phyloP scores from a whole-genome alignment of 176 grass and related monocot genomes.

The Rhynchospora tenuis region DNA sequence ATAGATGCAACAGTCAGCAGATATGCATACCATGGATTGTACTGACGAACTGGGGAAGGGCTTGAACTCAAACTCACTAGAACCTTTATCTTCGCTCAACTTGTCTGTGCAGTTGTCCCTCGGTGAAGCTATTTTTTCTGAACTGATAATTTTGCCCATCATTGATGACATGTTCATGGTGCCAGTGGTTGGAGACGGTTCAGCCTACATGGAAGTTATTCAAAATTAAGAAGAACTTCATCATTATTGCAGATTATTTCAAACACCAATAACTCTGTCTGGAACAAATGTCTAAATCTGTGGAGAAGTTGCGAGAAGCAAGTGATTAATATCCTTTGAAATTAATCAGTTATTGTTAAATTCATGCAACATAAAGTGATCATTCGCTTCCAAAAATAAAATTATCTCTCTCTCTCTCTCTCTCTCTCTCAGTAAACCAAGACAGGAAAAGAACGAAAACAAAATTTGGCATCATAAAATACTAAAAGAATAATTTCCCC shows the following conservation, averaged over 20 bases:
- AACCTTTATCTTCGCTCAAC: conserved; percentile 38
- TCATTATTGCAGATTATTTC: background rate
- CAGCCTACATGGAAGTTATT: conserved; percentile 47
- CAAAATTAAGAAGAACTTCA: conserved; percentile 8
- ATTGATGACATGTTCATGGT: conserved; percentile 69
- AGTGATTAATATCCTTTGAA: background rate
- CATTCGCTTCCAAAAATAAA: background rate
- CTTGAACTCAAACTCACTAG: conserved; percentile 81
- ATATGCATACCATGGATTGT: conserved; percentile 26
- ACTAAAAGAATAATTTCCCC: background rate
- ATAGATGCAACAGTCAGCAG: background rate
- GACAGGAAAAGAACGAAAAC: background rate
- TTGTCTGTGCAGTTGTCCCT: conserved; percentile 38
- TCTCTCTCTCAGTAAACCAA: background rate
- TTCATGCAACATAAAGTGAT: background rate
- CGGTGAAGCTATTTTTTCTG: conserved; percentile 44
- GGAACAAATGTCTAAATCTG: background rate
- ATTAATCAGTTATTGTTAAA: background rate
- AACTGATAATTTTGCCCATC: conserved; percentile 46
- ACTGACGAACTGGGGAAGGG: conserved; percentile 44
- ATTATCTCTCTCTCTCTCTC: no score
- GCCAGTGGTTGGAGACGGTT: conserved; percentile 98
- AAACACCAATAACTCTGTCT: background rate
- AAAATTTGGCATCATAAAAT: background rate
- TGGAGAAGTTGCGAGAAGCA: background rate